Evolutionary conservation across 768 basidiomycete species (phyloP).

Genomic region (Lentinula boryana): DNA sequence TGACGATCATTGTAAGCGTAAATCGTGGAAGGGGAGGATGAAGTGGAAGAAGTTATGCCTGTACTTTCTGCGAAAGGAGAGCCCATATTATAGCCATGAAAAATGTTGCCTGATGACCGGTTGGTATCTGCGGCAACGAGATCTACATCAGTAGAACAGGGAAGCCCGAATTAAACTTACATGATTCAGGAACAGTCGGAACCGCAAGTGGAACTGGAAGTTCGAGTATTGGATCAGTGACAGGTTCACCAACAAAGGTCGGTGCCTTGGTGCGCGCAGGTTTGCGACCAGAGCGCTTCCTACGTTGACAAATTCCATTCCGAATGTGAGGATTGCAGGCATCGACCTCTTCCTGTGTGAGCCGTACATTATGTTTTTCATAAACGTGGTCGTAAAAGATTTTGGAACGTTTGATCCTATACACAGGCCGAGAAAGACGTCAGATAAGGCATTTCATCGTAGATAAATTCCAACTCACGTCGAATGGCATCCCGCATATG

Average conservation of each 20-base stretch:
- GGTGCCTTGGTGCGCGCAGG: not conserved
- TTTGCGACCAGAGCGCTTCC: not conserved
- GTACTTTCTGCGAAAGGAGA: not conserved
- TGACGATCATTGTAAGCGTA: not conserved
- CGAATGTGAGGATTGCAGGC: not conserved
- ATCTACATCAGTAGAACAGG: not conserved
- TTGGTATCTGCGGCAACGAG: not conserved
- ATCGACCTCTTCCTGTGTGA: not conserved
- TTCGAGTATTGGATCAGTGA: not conserved
- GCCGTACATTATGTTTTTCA: slow-evolving; percentile 30
- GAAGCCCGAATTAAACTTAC: not conserved
- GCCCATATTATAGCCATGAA: not conserved
- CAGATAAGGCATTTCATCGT: not conserved
- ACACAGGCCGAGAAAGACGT: not conserved
- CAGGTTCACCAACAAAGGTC: too few species aligned
- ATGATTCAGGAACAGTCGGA: not conserved
- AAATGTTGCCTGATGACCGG: not conserved
- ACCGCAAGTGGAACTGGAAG: not conserved
- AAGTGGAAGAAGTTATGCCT: not conserved
- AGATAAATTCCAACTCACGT: slow-evolving; percentile 25
- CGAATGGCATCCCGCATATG: slow-evolving; percentile 37
- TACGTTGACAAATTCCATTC: not conserved
- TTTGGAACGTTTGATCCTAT: slow-evolving; percentile 60
- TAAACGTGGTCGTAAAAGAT: slow-evolving; percentile 50
- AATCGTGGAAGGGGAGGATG: not conserved